phyloP scores from a whole-genome alignment of 2,329 filamentous ascomycete genomes.

The Curvularia sp. region DNA sequence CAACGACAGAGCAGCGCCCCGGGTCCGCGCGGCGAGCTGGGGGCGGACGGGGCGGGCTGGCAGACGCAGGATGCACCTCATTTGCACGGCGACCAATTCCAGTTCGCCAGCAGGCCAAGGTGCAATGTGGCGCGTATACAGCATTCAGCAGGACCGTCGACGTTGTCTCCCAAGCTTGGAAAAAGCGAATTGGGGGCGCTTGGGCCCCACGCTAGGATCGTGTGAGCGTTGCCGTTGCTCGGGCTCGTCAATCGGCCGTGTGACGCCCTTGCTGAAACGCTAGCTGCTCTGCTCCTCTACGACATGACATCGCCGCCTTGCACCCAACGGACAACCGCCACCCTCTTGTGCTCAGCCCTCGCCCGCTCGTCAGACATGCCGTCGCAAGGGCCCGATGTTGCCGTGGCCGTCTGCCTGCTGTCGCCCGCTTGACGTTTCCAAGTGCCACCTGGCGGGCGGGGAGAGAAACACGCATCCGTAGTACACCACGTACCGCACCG shows the following conservation, averaged over 20 bases:
- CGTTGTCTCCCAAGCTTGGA: slow-evolving; percentile 24
- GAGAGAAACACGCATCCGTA: slow-evolving; percentile 13
- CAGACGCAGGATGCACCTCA: slow-evolving; percentile 36
- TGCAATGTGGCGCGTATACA: slow-evolving; percentile 18
- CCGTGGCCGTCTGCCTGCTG: slow-evolving; percentile 19
- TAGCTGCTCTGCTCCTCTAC: slow-evolving; percentile 1
- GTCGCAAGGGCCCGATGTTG: slow-evolving; percentile 24
- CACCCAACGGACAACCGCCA: background rate
- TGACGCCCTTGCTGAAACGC: slow-evolving; percentile 28
- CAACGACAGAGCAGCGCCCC: slow-evolving; percentile 24
- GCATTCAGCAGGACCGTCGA: slow-evolving; percentile 7
- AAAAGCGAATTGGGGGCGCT: slow-evolving; percentile 19
- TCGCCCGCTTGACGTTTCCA: slow-evolving; percentile 26
- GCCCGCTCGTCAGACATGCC: background rate
- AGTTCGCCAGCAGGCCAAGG: slow-evolving; percentile 27
- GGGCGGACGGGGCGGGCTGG: slow-evolving; percentile 33
- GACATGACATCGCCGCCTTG: background rate
- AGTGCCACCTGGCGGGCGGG: slow-evolving; percentile 25
- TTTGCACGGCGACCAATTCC: slow-evolving; percentile 33
- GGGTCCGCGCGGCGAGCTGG: slow-evolving; percentile 26
- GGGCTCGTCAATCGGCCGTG: slow-evolving; percentile 21
- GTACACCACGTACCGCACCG: slow-evolving; percentile 11
- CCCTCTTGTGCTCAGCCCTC: background rate
- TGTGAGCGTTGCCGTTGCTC: slow-evolving; percentile 14
- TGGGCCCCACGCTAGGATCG: slow-evolving; percentile 20